Base-by-base conservation (phyloP, 495 filamentous ascomycete genomes). In the Penicillium antarcticum region DNA sequence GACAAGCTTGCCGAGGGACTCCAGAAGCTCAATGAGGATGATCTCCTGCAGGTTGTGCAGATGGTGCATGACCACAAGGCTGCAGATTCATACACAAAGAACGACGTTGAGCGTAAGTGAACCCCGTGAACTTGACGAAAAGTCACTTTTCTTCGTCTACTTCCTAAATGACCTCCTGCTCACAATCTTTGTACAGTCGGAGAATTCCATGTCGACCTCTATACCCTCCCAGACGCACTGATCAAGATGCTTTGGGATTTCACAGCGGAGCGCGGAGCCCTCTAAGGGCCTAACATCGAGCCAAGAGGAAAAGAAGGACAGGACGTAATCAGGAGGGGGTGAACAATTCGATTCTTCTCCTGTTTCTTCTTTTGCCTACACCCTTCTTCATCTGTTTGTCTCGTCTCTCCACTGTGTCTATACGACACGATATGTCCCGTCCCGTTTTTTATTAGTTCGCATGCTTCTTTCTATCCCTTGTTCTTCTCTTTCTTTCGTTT, bases 131-230 rank as follows among this genome's bases (percentile, higher is more conserved):
- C 5, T 4, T 19, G 19, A 9, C 5, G 26, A 29, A 29, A 0
- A 29, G 7, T 29, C 26, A 10, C 26, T 29, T 7, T 29, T 29
- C 5, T 29, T 10, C 26, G 26, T 29, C 26, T 29, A 29, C 26
- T 21, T 9, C 32, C 16, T 26, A n/a, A 17, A 12, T 7, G 12
- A 14, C 16, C 17, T 41, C 33, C 53, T 32, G 57, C 52, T 16
- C 14, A 32, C n/a, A 23, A 21, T 16, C 13, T 17, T 5, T 13
- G 6, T 6, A 48, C 66, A 94, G 90, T 89, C 64, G 95, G 95
- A 55, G 95, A 99, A 72, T 99, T 99, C 77, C 92, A 96, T 52
- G 92, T 99, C 48, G 95, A 99, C 63, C 80, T 99, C 16, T 97
- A 95, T 70, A 97, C 95, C 14, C 77, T 99, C 17, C 92, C 95